Percentiles rank a stretch among this genome's conserved stretches.
These are phyloP conservation scores for Knufia petricola DNA, from an alignment of 2,329 filamentous ascomycete genomes.

Conservation along the genomic window DNA sequence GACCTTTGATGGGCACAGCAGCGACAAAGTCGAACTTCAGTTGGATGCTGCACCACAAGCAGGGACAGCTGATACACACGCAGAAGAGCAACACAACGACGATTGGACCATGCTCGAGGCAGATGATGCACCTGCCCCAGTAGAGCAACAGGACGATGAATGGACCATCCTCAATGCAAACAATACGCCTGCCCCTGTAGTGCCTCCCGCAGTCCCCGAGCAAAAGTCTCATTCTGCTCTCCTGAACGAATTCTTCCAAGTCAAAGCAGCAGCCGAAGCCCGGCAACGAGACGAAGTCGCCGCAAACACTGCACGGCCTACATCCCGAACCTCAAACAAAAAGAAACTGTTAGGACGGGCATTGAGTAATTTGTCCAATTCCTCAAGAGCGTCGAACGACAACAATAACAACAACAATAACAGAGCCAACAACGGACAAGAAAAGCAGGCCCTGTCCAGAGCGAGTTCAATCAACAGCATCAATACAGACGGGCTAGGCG, in stretches of 20 bases:
- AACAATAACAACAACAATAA: constrained; percentile 8
- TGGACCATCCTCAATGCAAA: constrained; percentile 4
- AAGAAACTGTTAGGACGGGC: constrained; percentile 34
- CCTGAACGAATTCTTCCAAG: constrained; percentile 3
- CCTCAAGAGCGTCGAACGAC: constrained; percentile 25
- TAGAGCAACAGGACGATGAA: neutral
- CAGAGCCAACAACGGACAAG: neutral
- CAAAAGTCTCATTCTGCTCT: neutral
- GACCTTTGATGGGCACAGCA: constrained; percentile 13
- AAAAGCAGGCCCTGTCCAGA: constrained; percentile 27
- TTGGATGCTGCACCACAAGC: neutral
- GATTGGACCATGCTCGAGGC: constrained; percentile 5
- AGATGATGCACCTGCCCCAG: neutral
- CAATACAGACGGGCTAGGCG: constrained; percentile 29
- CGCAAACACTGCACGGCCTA: neutral
- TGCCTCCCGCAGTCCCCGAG: neutral
- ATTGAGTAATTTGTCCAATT: constrained; percentile 33
- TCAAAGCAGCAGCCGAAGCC: constrained; percentile 11
- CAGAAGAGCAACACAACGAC: neutral
- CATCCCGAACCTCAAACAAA: constrained; percentile 21
- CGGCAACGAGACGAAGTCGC: neutral
- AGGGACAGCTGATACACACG: too few species aligned
- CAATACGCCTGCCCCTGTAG: neutral
- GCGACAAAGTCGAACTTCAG: constrained; percentile 6
- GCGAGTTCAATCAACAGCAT: constrained; percentile 43